A percentile compares a stretch with the other conserved stretches of the same genome.
phyloP scores from a whole-genome alignment of 2,329 filamentous ascomycete genomes.

The Phialophora chinensis region DNA sequence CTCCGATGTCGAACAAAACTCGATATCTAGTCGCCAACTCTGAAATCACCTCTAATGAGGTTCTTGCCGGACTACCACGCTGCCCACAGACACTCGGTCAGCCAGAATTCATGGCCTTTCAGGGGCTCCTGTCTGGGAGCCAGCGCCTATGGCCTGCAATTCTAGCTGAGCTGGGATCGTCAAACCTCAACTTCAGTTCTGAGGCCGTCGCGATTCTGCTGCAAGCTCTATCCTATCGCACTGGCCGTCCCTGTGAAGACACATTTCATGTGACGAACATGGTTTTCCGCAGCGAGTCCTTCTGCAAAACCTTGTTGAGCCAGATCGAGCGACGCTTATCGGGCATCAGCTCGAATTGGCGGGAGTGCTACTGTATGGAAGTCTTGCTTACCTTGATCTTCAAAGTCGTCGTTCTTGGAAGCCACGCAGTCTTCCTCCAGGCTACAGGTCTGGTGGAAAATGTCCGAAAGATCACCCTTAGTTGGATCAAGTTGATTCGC shows the following conservation, averaged over 20 bases:
- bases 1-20: neutral
- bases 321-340: slow-evolving; percentile 57
- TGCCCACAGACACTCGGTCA: slow-evolving; percentile 56
- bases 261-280: slow-evolving; percentile 11
- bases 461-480: slow-evolving; percentile 11
- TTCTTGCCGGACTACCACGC: slow-evolving; percentile 53
- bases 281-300: slow-evolving; percentile 15
- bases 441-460: slow-evolving; percentile 11
- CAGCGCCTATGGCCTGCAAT: slow-evolving; percentile 56
- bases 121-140: slow-evolving; percentile 53
- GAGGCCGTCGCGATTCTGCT: slow-evolving; percentile 59
- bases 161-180: slow-evolving; percentile 57
- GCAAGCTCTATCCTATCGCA: slow-evolving; percentile 54
- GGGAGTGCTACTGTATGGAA: slow-evolving; percentile 65
- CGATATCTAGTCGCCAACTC: slow-evolving; percentile 41
- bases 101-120: slow-evolving; percentile 58
- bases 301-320: slow-evolving; percentile 35
- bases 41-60: slow-evolving; percentile 57
- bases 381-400: slow-evolving; percentile 60
- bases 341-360: slow-evolving; percentile 61
- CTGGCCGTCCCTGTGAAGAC: slow-evolving; percentile 58
- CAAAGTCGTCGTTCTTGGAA: slow-evolving; percentile 52
- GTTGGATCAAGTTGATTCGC: slow-evolving; percentile 18
- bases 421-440: slow-evolving; percentile 50
- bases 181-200: slow-evolving; percentile 66